Conservation (phyloP, 108 stramenopile genomes). For the Skeletonema costatum region DNA sequence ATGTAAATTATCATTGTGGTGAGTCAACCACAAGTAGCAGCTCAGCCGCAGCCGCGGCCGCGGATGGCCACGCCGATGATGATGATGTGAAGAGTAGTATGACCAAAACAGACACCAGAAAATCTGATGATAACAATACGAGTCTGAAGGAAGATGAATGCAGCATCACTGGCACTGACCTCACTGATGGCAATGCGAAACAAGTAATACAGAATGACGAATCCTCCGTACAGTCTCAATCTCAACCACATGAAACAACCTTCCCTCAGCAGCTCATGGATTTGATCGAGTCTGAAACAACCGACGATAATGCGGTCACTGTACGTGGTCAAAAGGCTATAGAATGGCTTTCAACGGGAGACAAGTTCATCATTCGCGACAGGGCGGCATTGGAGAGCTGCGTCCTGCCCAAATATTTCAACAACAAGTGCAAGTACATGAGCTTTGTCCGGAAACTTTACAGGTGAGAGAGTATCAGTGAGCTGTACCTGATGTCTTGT, state of each 20-base stretch:
- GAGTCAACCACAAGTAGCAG: too few species aligned
- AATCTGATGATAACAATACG: too few species aligned
- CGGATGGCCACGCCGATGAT: too few species aligned
- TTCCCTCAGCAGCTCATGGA: constrained; percentile 33
- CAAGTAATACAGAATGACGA: not conserved
- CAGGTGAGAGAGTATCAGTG: not conserved
- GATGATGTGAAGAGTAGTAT: too few species aligned
- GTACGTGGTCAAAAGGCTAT: constrained; percentile 9
- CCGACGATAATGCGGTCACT: constrained; percentile 1
- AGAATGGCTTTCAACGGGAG: constrained; percentile 16
- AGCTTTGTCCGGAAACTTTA: constrained; percentile 24
- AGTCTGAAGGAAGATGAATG: too few species aligned
- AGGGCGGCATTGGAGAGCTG: constrained; percentile 9
- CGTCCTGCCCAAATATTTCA: constrained; percentile 22
- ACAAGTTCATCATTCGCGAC: constrained; percentile 19
- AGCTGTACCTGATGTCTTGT: too few species aligned
- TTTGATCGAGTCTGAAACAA: constrained; percentile 17
- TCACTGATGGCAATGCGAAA: not conserved
- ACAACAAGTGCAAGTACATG: constrained; percentile 29
- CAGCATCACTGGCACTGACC: not conserved
- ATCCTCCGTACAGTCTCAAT: not conserved
- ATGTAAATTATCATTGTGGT: too few species aligned
- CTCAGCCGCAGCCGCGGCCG: too few species aligned
- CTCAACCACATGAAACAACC: constrained; percentile 8
- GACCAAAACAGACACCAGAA: too few species aligned